Evolutionary conservation across 371 early-diverging fungal species (phyloP).

Genomic region (Rhizopus delemar): DNA sequence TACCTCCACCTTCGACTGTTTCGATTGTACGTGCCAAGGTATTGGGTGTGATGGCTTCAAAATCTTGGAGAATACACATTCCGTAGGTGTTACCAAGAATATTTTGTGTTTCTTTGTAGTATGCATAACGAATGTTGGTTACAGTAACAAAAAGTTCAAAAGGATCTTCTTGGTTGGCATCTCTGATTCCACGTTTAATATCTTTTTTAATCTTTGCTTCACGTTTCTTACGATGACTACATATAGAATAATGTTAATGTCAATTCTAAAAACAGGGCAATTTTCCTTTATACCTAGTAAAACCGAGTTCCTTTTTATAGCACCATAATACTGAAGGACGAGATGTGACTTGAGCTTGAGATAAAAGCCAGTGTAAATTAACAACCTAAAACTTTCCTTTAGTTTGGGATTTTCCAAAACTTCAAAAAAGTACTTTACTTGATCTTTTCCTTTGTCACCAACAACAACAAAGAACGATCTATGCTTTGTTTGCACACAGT

Average conservation of each 20-base stretch:
- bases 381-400: slow-evolving; percentile 66
- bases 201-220: slow-evolving; percentile 92
- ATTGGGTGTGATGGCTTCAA: slow-evolving; percentile 98
- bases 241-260: background rate
- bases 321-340: slow-evolving; percentile 97
- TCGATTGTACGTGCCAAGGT: slow-evolving; percentile 96
- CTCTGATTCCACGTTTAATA: slow-evolving; percentile 85
- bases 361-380: slow-evolving; percentile 93
- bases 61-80: slow-evolving; percentile 99
- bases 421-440: slow-evolving; percentile 53
- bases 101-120: slow-evolving; percentile 98
- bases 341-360: slow-evolving; percentile 88
- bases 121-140: slow-evolving; percentile 95
- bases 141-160: slow-evolving; percentile 95
- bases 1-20: slow-evolving; percentile 99
- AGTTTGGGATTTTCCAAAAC: background rate
- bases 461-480: slow-evolving; percentile 96
- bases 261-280: background rate
- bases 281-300: slow-evolving; percentile 63
- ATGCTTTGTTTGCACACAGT: slow-evolving; percentile 87
- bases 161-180: slow-evolving; percentile 91
- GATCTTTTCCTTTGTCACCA: slow-evolving; percentile 96
- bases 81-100: slow-evolving; percentile 99
- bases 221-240: slow-evolving; percentile 92
- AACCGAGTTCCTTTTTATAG: slow-evolving; percentile 97